Conservation (phyloP, 768 basidiomycete species). For the Auricularia cornea region DNA sequence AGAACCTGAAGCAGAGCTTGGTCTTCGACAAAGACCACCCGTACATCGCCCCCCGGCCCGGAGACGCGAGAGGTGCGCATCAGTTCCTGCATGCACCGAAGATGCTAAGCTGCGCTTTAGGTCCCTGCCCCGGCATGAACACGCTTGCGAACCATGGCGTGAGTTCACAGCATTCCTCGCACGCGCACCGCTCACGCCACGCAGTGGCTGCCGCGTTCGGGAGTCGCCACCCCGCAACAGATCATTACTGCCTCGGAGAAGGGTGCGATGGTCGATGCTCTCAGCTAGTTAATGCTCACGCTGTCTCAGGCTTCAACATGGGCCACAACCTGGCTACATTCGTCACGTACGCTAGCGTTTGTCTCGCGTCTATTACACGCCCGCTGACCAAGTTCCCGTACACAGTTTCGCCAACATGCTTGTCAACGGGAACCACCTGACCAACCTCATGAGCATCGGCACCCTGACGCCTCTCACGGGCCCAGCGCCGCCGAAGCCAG, state of each 20-base stretch:
- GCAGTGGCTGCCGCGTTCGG: slow-evolving; percentile 5
- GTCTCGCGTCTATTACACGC: not conserved
- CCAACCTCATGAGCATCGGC: slow-evolving; percentile 6
- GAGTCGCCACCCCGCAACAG: slow-evolving; percentile 5
- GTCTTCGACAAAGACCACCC: slow-evolving; percentile 5
- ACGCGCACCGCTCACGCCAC: not conserved
- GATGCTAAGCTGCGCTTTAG: not conserved
- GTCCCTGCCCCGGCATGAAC: slow-evolving; percentile 7
- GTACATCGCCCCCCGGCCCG: not conserved
- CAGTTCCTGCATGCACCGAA: not conserved
- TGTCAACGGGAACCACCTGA: slow-evolving; percentile 5
- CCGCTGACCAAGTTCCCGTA: not conserved
- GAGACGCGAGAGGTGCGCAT: slow-evolving; percentile 1
- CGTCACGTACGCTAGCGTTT: not conserved
- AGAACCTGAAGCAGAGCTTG: not conserved
- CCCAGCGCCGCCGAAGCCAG: not conserved
- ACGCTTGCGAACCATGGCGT: slow-evolving; percentile 7
- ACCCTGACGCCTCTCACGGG: not conserved
- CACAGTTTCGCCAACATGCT: not conserved
- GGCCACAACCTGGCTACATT: slow-evolving; percentile 4
- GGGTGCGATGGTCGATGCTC: not conserved
- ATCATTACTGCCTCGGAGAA: slow-evolving; percentile 2
- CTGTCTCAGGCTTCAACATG: slow-evolving; percentile 4
- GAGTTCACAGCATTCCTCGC: not conserved
- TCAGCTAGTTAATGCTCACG: not conserved